Evolutionary conservation across 176 grass and related monocot genomes (phyloP).

Genomic region (Raddia guianensis): DNA sequence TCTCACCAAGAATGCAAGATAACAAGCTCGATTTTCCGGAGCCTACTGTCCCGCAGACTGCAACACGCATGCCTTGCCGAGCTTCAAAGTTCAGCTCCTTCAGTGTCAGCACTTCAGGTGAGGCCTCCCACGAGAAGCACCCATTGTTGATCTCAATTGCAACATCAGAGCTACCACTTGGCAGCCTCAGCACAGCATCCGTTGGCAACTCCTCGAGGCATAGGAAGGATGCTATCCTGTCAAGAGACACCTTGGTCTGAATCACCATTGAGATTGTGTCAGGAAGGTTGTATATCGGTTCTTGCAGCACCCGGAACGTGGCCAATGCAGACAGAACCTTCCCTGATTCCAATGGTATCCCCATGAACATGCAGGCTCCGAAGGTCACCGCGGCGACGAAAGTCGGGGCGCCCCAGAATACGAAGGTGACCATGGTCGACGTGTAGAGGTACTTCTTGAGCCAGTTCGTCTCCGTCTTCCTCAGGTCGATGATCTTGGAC

Average conservation of each 20-base stretch:
- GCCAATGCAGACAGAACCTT: constrained; percentile 55
- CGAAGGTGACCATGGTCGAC: constrained; percentile 35
- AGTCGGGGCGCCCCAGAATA: constrained; percentile 63
- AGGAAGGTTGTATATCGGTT: constrained; percentile 51
- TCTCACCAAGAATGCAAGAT: constrained; percentile 59
- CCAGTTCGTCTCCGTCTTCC: constrained; percentile 68
- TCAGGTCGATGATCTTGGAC: constrained; percentile 70
- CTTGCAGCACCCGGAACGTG: constrained; percentile 52
- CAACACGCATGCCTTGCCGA: constrained; percentile 42
- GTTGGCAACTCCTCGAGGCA: constrained; percentile 50
- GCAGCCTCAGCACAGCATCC: constrained; percentile 41
- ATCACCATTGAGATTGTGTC: constrained; percentile 55
- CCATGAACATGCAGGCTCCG: constrained; percentile 50
- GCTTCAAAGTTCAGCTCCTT: constrained; percentile 55
- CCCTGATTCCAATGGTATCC: constrained; percentile 53
- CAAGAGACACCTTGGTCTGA: constrained; percentile 57
- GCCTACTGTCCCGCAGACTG: constrained; percentile 50
- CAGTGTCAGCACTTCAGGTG: constrained; percentile 32
- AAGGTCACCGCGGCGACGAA: constrained; percentile 81
- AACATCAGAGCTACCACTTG: constrained; percentile 43
- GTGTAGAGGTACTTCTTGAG: constrained; percentile 70
- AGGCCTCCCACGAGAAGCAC: constrained; percentile 48
- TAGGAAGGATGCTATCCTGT: constrained; percentile 55
- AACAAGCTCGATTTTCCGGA: constrained; percentile 56
- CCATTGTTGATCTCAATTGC: constrained; percentile 53